Conservation (phyloP, 78 protist species). For the Capsaspora owczarzaki region DNA sequence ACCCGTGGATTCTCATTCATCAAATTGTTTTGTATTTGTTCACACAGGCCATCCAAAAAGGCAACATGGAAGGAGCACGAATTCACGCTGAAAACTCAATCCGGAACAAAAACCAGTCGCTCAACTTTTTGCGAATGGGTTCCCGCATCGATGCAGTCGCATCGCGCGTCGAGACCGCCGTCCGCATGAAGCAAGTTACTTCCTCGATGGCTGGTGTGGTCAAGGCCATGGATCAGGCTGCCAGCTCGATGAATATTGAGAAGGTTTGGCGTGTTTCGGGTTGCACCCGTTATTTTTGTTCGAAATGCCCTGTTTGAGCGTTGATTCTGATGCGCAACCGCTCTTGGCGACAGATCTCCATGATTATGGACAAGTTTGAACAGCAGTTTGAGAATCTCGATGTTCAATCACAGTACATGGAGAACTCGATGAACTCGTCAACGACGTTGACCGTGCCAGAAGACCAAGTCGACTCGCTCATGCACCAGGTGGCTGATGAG, state of each 20-base stretch:
- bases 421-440: slow-evolving; percentile 72
- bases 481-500: slow-evolving; percentile 84
- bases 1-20: too few relatives aligned
- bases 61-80: slow-evolving; percentile 88
- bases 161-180: slow-evolving; percentile 78
- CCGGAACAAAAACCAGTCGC: slow-evolving; percentile 75
- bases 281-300: too few relatives aligned
- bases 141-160: slow-evolving; percentile 92
- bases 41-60: slow-evolving; percentile 79
- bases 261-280: too few relatives aligned
- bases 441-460: slow-evolving; percentile 77
- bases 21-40: too few relatives aligned
- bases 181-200: slow-evolving; percentile 69
- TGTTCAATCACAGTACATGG: slow-evolving; percentile 67
- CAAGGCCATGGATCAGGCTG: slow-evolving; percentile 73
- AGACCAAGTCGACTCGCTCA: slow-evolving; percentile 75
- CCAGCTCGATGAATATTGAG: slow-evolving; percentile 74
- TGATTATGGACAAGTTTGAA: slow-evolving; percentile 92
- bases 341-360: slow-evolving; percentile 46
- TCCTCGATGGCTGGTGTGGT: slow-evolving; percentile 72
- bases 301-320: too few relatives aligned
- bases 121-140: slow-evolving; percentile 76
- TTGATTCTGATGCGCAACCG: too few relatives aligned
- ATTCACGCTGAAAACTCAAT: slow-evolving; percentile 94
- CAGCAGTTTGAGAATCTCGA: slow-evolving; percentile 86